Conservation (phyloP, 2,329 filamentous ascomycete genomes). For the Colletotrichum graminicola region DNA sequence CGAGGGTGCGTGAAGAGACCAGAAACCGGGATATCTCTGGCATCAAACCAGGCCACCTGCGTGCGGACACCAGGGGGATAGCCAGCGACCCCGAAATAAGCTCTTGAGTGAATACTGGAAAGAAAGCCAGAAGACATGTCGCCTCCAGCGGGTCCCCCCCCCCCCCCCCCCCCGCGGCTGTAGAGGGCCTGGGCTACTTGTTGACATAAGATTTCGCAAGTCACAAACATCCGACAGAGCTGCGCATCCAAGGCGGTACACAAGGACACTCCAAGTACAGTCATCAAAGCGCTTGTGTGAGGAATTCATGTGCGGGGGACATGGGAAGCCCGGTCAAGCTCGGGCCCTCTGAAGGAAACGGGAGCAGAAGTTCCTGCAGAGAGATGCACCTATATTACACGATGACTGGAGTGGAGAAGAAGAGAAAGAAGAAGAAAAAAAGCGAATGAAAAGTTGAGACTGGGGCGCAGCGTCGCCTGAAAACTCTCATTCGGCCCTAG, state of each 20-base stretch:
- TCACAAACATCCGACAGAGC: background rate
- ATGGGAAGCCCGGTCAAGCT: background rate
- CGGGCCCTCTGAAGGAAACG: background rate
- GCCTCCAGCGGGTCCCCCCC: background rate
- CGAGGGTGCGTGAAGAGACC: background rate
- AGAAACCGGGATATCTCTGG: background rate
- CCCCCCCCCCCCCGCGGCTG: too few species aligned
- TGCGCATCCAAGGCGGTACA: too few species aligned
- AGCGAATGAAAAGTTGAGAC: background rate
- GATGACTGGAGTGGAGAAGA: slow-evolving; percentile 3
- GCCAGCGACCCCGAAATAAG: background rate
- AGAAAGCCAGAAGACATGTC: background rate
- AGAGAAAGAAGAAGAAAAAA: slow-evolving; percentile 1
- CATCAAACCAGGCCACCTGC: background rate
- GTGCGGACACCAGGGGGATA: too few species aligned
- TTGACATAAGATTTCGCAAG: background rate
- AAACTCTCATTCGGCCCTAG: background rate
- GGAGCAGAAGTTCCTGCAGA: background rate
- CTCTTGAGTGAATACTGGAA: background rate
- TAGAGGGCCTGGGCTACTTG: background rate
- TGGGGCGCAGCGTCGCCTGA: slow-evolving; percentile 2
- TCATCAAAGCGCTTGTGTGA: background rate
- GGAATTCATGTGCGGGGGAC: too few species aligned
- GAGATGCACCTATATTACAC: background rate
- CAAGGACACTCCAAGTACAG: too few species aligned